Percentiles rank a stretch among this genome's conserved stretches.
Conservation (phyloP, 2,329 filamentous ascomycete genomes). For the Pyricularia grisea region DNA sequence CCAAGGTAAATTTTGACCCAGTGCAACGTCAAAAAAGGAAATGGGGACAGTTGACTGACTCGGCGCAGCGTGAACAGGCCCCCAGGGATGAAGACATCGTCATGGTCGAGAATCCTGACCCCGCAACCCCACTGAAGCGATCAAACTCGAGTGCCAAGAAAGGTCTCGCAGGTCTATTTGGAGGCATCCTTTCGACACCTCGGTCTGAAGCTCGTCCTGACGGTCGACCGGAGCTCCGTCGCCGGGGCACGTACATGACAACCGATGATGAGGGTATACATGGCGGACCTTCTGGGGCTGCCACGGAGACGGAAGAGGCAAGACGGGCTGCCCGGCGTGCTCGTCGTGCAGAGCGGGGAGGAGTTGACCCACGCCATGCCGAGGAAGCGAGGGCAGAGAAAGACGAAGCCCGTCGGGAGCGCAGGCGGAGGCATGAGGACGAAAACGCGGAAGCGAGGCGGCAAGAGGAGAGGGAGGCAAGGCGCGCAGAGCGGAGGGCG, state of each 20-base stretch:
- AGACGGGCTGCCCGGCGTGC: conserved; percentile 54
- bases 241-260: conserved; percentile 38
- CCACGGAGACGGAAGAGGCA: conserved; percentile 51
- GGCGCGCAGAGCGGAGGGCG: conserved; percentile 43
- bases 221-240: conserved; percentile 32
- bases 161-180: conserved; percentile 51
- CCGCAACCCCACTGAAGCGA: conserved; percentile 43
- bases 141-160: conserved; percentile 55
- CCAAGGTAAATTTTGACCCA: conserved; percentile 27
- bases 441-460: conserved; percentile 40
- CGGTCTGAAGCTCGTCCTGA: conserved; percentile 16
- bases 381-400: conserved; percentile 49
- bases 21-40: neutral
- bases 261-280: conserved; percentile 38
- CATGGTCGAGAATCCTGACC: conserved; percentile 42
- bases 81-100: conserved; percentile 47
- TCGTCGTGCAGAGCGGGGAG: conserved; percentile 23
- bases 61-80: neutral
- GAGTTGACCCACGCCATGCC: conserved; percentile 23
- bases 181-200: conserved; percentile 37
- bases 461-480: conserved; percentile 49
- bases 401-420: conserved; percentile 47
- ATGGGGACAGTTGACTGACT: neutral
- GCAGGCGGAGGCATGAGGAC: conserved; percentile 44
- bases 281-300: conserved; percentile 30